These are phyloP conservation scores for Chytriomyces confervae DNA, from an alignment of 192 early-diverging fungal genomes.

Conservation along the genomic window DNA sequence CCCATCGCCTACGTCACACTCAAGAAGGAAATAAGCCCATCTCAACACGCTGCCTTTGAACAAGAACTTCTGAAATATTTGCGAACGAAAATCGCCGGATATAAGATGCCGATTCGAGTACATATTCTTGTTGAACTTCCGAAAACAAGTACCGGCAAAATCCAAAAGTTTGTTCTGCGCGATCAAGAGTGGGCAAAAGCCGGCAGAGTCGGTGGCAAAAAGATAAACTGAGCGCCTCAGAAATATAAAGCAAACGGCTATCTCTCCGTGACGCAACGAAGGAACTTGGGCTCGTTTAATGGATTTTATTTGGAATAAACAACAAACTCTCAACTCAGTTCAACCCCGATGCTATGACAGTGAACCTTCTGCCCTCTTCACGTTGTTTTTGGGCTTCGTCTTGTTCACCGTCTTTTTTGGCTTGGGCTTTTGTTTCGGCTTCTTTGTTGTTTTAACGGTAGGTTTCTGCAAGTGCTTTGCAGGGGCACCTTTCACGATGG, in stretches of 20 bases:
- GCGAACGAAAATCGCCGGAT: conserved; percentile 54
- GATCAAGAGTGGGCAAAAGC: conserved; percentile 55
- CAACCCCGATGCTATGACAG: background rate
- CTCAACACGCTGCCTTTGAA: conserved; percentile 2
- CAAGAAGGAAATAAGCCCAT: conserved; percentile 22
- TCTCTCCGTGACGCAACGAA: background rate
- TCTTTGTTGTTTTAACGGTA: background rate
- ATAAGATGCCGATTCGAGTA: conserved; percentile 57
- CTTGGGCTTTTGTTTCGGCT: background rate
- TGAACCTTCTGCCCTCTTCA: background rate
- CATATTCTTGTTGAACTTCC: conserved; percentile 55
- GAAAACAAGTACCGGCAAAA: conserved; percentile 59
- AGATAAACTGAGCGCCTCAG: conserved; percentile 17
- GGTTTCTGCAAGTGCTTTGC: too few relatives aligned
- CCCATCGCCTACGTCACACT: conserved; percentile 63
- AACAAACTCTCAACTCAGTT: too few relatives aligned
- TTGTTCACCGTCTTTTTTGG: background rate
- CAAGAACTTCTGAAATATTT: conserved; percentile 47
- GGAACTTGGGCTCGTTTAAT: background rate
- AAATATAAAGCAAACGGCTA: background rate
- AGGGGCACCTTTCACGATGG: too few relatives aligned
- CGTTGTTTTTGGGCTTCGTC: background rate
- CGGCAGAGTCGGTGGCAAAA: conserved; percentile 34
- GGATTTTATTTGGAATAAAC: too few relatives aligned
- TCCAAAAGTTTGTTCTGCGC: conserved; percentile 61